These are phyloP conservation scores for Lentinula lateritia DNA, from an alignment of 768 basidiomycete species.

Conservation along the genomic window DNA sequence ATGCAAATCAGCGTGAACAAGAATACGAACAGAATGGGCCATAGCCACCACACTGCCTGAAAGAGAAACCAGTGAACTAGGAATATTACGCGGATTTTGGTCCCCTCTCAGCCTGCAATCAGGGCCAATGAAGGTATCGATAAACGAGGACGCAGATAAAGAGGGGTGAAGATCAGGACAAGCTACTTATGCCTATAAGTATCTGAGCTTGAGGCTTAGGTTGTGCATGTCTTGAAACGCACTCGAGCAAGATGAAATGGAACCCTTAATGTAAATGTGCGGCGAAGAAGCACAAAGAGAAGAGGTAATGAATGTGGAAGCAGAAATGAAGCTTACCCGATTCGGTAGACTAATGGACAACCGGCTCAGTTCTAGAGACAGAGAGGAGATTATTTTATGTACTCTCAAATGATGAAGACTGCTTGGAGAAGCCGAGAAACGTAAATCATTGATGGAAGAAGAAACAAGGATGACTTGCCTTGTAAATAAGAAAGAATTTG, in stretches of 20 bases:
- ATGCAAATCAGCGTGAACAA: background rate
- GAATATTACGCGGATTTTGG: too few species aligned
- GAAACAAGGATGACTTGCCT: background rate
- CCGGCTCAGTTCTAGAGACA: background rate
- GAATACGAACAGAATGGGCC: background rate
- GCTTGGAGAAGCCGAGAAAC: background rate
- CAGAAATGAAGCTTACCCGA: background rate
- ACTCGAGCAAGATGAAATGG: background rate
- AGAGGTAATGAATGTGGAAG: background rate
- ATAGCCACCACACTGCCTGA: too few species aligned
- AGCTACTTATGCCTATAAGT: background rate
- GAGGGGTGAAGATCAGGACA: background rate
- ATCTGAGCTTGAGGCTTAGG: too few species aligned
- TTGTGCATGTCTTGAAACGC: background rate
- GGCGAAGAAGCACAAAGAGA: background rate
- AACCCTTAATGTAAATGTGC: background rate
- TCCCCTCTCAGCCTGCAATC: too few species aligned
- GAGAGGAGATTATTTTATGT: background rate
- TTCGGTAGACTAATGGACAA: background rate
- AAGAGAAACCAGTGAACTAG: too few species aligned
- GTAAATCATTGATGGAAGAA: background rate
- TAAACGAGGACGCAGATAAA: background rate
- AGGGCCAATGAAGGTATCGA: too few species aligned
- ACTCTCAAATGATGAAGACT: background rate
- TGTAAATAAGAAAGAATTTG: too few species aligned